Conservation (phyloP, 495 filamentous ascomycete genomes). For the Penicillium coprophilum region DNA sequence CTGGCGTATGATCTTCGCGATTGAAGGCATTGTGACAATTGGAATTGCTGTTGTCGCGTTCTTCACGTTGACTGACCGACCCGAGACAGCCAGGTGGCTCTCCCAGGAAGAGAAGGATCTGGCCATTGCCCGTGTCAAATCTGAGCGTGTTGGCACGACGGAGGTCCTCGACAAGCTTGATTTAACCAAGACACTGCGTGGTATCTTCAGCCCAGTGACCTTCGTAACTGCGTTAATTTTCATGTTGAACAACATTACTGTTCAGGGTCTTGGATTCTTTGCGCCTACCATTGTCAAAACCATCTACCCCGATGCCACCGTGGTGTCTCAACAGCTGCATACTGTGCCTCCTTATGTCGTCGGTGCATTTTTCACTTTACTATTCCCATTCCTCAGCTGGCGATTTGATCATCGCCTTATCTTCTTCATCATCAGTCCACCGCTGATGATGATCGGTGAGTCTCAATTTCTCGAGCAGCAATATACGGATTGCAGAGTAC, state of each 20-base stretch:
- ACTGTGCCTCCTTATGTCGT: slow-evolving; percentile 73
- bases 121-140: slow-evolving; percentile 59
- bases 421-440: slow-evolving; percentile 47
- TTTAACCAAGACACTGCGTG: slow-evolving; percentile 41
- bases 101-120: slow-evolving; percentile 63
- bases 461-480: background rate
- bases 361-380: slow-evolving; percentile 64
- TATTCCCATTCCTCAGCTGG: slow-evolving; percentile 62
- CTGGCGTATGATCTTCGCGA: slow-evolving; percentile 75
- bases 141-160: slow-evolving; percentile 65
- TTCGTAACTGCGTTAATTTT: slow-evolving; percentile 49
- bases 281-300: slow-evolving; percentile 67
- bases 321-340: slow-evolving; percentile 60
- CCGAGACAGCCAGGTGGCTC: slow-evolving; percentile 64
- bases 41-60: slow-evolving; percentile 57
- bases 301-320: slow-evolving; percentile 55
- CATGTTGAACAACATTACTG: slow-evolving; percentile 56
- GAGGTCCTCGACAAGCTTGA: slow-evolving; percentile 57
- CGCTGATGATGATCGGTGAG: slow-evolving; percentile 57
- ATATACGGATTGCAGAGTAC: background rate
- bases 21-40: slow-evolving; percentile 71
- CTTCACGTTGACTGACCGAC: slow-evolving; percentile 64
- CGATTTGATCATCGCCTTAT: slow-evolving; percentile 51
- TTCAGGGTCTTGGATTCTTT: slow-evolving; percentile 65
- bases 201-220: slow-evolving; percentile 53